Base-by-base conservation (phyloP, 768 basidiomycete genomes). In the Boletus huronensis region DNA sequence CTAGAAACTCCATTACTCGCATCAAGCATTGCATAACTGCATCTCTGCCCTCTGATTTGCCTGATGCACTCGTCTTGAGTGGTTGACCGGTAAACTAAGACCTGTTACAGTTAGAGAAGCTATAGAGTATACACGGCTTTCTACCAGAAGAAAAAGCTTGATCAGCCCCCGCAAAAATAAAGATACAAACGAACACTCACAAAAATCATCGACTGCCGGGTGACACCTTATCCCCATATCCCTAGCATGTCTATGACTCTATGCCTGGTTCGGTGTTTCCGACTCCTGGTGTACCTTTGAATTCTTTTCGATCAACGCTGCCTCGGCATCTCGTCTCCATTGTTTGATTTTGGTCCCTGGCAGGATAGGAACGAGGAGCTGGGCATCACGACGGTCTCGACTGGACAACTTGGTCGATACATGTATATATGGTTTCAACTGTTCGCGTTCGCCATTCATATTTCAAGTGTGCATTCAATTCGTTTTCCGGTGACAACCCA, bases 341-440 rank as follows among this genome's bases (percentile, higher is more conserved):
- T 65, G 60, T 35, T 60, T 65, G 3, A 68, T 50, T 46, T 63
- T 63, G 9, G 59, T 67, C 26, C 65, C 67, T 14, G 60, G 58
- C 14, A 62, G 14, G n/a, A 68, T 26, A 16, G 67, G 67, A 21
- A 61, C 55, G 26, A 70, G 57, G 11, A 67, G 57, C 14, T 69
- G 65, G 23, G 63, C 60, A 42, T 68, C 61, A 5, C 64, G 65
- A 4, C 66, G 54, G 53, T 70, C 58, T 50, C 55, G 62, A 34
- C 31, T 29, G 2, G 66, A 51, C 35, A 69, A 31, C 47, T 59
- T 64, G 29, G 66, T 60, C 5, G 63, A 62, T 2, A 54, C 56
- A 28, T 70, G 66, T 11, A 69, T 69, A 16, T 69, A 69, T 40
- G 68, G 64, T 48, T 58, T 70, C 42, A 69, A 28, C 68, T 69